A percentile compares a stretch with the other conserved stretches of the same genome.
phyloP scores from a whole-genome alignment of 805 yeast species.

The Jamesozyma spencerorum region DNA sequence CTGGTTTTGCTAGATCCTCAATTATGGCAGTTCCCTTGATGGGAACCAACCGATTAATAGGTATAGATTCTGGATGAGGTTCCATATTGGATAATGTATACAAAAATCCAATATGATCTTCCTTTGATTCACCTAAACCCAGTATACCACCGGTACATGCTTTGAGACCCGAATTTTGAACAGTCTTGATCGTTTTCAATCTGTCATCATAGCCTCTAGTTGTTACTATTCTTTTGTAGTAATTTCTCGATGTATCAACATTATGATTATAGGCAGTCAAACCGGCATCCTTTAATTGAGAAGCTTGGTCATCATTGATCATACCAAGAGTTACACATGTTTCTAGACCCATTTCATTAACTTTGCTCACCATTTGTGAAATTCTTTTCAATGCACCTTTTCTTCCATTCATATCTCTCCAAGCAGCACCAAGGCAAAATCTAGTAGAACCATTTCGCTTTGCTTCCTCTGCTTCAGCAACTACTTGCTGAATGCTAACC shows the following conservation, averaged over 20 bases:
- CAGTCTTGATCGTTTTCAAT: slow-evolving; percentile 53
- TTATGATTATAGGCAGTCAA: slow-evolving; percentile 77
- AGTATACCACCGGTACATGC: slow-evolving; percentile 76
- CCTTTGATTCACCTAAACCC: slow-evolving; percentile 67
- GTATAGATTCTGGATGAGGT: slow-evolving; percentile 71
- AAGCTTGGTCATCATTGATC: slow-evolving; percentile 58
- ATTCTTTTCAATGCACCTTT: slow-evolving; percentile 57
- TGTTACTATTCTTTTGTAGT: slow-evolving; percentile 61
- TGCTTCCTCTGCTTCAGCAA: slow-evolving; percentile 55
- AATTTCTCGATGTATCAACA: slow-evolving; percentile 70
- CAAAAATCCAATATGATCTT: slow-evolving; percentile 61
- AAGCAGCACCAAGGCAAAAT: slow-evolving; percentile 81
- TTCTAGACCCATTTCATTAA: slow-evolving; percentile 62
- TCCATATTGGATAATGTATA: slow-evolving; percentile 59
- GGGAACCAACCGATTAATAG: slow-evolving; percentile 72
- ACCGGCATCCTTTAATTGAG: slow-evolving; percentile 53
- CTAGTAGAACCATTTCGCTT: slow-evolving; percentile 64
- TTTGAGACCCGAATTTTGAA: slow-evolving; percentile 51
- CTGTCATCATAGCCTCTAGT: slow-evolving; percentile 68
- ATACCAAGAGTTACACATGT: slow-evolving; percentile 76
- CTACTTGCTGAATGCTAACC: slow-evolving; percentile 51
- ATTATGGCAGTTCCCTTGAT: slow-evolving; percentile 73
- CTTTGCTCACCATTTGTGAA: slow-evolving; percentile 52
- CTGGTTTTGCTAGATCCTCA: slow-evolving; percentile 37
- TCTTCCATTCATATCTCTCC: slow-evolving; percentile 79